Evolutionary conservation across 73 alveolate species (phyloP), one percentile per base, ranked within the genome.

Genomic region (Halteria grandinella): DNA sequence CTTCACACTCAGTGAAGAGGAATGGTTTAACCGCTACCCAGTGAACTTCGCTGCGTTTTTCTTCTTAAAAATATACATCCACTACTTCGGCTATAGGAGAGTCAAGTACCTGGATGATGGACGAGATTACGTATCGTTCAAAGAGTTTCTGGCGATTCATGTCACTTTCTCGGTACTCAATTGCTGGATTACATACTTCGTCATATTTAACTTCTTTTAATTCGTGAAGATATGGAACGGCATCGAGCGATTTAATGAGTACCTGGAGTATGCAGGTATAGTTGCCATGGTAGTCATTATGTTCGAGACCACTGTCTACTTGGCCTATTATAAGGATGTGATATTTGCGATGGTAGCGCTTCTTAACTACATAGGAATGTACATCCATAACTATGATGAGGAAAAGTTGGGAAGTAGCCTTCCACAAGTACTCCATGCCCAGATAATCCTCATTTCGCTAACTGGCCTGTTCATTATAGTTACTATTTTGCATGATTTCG

Each of bases 81-180:
- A 80, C 17, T 3, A 29, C 43, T 31, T 34, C 20, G 34, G 51
- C 12, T 80, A 80, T 36, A 39, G 72, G 41, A 50, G 58, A 55
- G 74, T 80, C 0, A 80, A 66, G 29, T 80, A 80, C 44, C 72
- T 69, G 24, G 90, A 80, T 41, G 85, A 80, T 34, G 90, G 90
- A 0, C 41, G 79, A 21, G 90, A 76, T 21, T 80, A 50, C 31
- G 90, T 80, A 17, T 55, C 75, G 49, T 29, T 47, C 0, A 37
- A 63, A 7, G 90, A 80, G 53, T 80, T 53, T 55, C 20, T 80
- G 17, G 51, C 90, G 1, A 45, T 80, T 10, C 90, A 80, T 39
- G 55, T 80, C 1, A 69, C 79, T 12, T 80, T 69, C 43, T 69
- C 85, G 7, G 50, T 80, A 1, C 53, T 80, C 11, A 69, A 80